Evolutionary conservation across 1,284 basidiomycete genomes (phyloP), one percentile per base, ranked within the genome.

Genomic region (Hypsizygus ulmarius): DNA sequence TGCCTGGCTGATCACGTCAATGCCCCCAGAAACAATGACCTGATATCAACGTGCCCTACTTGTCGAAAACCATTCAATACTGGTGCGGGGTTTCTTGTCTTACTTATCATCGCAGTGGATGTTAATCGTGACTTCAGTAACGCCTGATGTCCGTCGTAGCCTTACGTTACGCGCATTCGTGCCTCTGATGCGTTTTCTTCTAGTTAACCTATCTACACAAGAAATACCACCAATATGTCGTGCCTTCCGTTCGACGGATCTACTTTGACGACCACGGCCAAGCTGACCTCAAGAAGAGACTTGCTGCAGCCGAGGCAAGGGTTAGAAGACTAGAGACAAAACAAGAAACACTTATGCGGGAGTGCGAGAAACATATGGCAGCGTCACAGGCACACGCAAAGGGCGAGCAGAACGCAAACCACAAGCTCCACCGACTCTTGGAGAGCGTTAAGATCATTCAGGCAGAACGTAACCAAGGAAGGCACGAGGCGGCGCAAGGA

Each of bases 151-250:
- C 29, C 14, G 56, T 56, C 35, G 30, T 37, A 30, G 47, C 29
- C 39, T 32, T 33, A 8, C 28, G 7, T 38, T 11, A n/a, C 10
- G 38, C 30, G 52, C 3, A 12, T 28, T n/a, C 21, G 21, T 25
- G 21, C 18, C 27, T 25, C 50, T 53, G 39, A 73, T 69, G 64
- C 8, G 60, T 15, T 6, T 12, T 27, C 66, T n/a, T 65, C 27
- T 12, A 81, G 69, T 64, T 79, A 32, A 63, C 70, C 12, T 77
- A 73, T 45, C 71, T 86, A 7, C 80, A 82, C 5, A 63, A 70
- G 59, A 82, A 81, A 59, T 84, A 80, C 57, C 81, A 81, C 53
- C 64, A 69, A 35, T 83, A 77, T 59, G 69, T 85, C 39, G 47
- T 70, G n/a, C 73, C 79, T 5, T 64, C 67, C 42, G 65, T 85